These are phyloP conservation scores for Sequoiadendron giganteum DNA, from an alignment of 75 land plant genomes.

Conservation along the genomic window DNA sequence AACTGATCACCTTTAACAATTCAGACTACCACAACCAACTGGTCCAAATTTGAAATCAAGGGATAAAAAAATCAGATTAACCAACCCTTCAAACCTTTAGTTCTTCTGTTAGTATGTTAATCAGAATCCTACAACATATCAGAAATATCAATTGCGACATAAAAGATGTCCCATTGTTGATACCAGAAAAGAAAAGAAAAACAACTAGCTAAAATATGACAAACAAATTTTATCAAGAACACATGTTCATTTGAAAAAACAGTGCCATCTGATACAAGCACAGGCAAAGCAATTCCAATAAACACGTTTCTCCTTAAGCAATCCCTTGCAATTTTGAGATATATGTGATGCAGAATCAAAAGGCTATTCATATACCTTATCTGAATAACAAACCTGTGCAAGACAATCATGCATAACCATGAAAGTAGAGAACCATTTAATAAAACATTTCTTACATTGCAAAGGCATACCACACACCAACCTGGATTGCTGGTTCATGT, in stretches of 20 bases:
- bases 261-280: neutral
- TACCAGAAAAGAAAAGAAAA: neutral
- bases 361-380: neutral
- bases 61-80: neutral
- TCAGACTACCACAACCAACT: neutral
- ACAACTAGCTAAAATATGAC: neutral
- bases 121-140: neutral
- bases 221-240: neutral
- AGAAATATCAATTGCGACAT: neutral
- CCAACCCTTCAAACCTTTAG: neutral
- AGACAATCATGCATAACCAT: neutral
- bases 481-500: slow-evolving; percentile 99
- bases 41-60: neutral
- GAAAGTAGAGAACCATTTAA: neutral
- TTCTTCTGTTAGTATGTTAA: neutral
- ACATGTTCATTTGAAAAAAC: neutral
- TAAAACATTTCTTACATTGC: neutral
- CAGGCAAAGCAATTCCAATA: neutral
- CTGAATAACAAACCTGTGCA: neutral
- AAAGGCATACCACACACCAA: slow-evolving; percentile 8
- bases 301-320: neutral
- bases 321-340: neutral
- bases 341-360: neutral
- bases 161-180: neutral
- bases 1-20: neutral